Conservation (phyloP, 1,284 basidiomycete species). For the Cystobasidium slooffiae region DNA sequence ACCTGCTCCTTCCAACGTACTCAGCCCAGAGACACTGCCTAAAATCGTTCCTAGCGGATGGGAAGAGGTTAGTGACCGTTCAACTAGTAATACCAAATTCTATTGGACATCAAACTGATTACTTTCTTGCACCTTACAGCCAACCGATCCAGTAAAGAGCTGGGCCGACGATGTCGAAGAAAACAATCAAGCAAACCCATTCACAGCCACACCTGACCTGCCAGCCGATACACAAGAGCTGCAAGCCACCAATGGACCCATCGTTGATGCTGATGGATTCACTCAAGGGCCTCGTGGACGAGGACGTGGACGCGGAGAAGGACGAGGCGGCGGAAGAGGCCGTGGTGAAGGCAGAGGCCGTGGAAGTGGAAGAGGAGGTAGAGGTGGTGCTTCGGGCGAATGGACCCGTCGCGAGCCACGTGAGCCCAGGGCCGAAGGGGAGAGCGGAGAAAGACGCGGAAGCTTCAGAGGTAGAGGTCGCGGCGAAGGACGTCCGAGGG, state of each 20-base stretch:
- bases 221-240: slow-evolving; percentile 23
- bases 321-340: not conserved
- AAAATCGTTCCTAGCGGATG: not conserved
- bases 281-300: slow-evolving; percentile 34
- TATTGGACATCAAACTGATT: no score
- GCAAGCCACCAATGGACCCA: not conserved
- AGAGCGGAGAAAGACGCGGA: slow-evolving; percentile 13
- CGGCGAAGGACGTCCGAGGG: slow-evolving; percentile 44
- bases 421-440: slow-evolving; percentile 7
- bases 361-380: not conserved
- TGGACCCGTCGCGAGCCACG: slow-evolving; percentile 20
- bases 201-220: slow-evolving; percentile 35
- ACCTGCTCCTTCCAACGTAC: not conserved
- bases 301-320: slow-evolving; percentile 36
- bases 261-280: slow-evolving; percentile 28
- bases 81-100: not conserved
- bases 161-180: slow-evolving; percentile 44
- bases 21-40: slow-evolving; percentile 1
- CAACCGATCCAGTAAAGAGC: slow-evolving; percentile 18
- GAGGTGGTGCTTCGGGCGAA: slow-evolving; percentile 12
- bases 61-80: slow-evolving; percentile 2
- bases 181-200: slow-evolving; percentile 32
- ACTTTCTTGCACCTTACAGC: no score
- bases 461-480: slow-evolving; percentile 46
- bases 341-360: not conserved